These are phyloP conservation scores for Nepenthes mirabilis DNA, from an alignment of 148 eudicot species.

Conservation along the genomic window DNA sequence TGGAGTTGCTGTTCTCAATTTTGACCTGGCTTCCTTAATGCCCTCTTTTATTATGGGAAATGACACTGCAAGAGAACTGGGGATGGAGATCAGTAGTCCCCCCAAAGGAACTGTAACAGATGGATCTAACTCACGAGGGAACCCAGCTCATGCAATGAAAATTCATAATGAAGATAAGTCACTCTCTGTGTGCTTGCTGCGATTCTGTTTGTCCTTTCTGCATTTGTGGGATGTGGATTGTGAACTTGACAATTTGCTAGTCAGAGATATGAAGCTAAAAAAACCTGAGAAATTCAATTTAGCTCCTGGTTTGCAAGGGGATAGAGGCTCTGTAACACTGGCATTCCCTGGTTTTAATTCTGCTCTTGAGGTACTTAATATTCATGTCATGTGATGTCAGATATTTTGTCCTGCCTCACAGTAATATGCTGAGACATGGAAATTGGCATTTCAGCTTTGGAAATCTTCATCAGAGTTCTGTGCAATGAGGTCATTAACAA, in stretches of 20 bases:
- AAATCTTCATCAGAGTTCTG: conserved; percentile 88
- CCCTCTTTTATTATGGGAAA: conserved; percentile 24
- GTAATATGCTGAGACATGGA: conserved; percentile 15
- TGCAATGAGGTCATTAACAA: conserved; percentile 81
- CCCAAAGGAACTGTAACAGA: conserved; percentile 12
- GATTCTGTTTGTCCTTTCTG: conserved; percentile 72
- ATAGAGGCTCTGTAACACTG: conserved; percentile 82
- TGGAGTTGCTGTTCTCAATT: conserved; percentile 63
- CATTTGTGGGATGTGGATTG: conserved; percentile 82
- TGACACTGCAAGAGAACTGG: conserved; percentile 15
- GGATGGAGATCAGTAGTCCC: conserved; percentile 10
- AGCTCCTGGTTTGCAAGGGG: conserved; percentile 86
- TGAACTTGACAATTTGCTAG: conserved; percentile 61
- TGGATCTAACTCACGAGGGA: conserved; percentile 19
- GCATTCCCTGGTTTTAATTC: conserved; percentile 63
- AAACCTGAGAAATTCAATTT: conserved; percentile 42
- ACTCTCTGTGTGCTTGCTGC: conserved; percentile 41
- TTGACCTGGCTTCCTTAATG: conserved; percentile 66
- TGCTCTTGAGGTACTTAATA: conserved; percentile 59
- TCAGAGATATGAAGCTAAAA: conserved; percentile 63
- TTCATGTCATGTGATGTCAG: conserved; percentile 14
- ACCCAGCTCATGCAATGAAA: conserved; percentile 15
- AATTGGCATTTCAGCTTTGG: conserved; percentile 76
- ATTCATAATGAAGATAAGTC: conserved; percentile 18
- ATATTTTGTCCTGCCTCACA: conserved; percentile 4